Conservation (phyloP, 2,329 filamentous ascomycete genomes). For the Calonectria montana region DNA sequence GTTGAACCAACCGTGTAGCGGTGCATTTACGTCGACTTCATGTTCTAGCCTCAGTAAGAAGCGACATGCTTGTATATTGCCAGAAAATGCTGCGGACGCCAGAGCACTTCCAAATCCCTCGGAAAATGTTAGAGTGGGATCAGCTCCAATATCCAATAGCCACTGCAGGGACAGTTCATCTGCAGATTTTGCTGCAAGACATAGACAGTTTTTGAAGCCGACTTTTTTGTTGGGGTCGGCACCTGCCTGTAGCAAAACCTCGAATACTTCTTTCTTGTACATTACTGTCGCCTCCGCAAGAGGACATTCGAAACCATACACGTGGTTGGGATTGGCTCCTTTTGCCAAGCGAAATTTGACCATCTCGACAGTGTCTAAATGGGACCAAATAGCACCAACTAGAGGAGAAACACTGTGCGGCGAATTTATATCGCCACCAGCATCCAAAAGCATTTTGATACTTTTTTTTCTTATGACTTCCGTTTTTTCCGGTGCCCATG, state of each 20-base stretch:
- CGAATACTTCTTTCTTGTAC: background rate
- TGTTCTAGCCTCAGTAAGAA: background rate
- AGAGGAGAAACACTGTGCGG: background rate
- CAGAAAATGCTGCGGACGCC: background rate
- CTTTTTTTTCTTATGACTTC: background rate
- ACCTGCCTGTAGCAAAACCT: background rate
- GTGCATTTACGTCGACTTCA: background rate
- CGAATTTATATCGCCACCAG: background rate
- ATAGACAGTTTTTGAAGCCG: background rate
- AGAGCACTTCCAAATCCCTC: background rate
- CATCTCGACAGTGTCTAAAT: background rate
- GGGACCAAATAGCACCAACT: background rate
- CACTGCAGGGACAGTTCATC: accelerated
- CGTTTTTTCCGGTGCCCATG: accelerated
- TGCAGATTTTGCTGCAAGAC: background rate
- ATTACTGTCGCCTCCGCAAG: background rate
- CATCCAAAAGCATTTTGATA: background rate
- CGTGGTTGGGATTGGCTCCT: background rate
- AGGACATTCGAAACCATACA: background rate
- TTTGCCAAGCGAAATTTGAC: background rate
- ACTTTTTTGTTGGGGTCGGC: background rate
- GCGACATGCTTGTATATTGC: background rate
- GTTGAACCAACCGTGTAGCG: background rate
- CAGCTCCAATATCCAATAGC: background rate
- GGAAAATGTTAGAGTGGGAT: background rate